Evolutionary conservation across 1,284 basidiomycete species (phyloP).

Genomic region (Rhodotorula sp.): DNA sequence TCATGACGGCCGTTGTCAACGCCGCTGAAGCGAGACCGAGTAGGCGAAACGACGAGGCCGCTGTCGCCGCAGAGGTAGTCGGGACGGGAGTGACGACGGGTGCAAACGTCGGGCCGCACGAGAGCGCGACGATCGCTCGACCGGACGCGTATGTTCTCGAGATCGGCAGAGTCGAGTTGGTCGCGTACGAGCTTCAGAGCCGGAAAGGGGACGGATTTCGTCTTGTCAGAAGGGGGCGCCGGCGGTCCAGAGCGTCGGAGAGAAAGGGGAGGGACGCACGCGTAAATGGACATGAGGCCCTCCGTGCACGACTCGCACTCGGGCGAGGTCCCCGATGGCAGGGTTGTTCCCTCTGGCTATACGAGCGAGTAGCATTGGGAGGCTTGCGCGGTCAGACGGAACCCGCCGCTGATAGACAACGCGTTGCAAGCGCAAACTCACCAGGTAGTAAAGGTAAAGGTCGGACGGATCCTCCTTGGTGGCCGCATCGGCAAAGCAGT

Average conservation of each 20-base stretch:
- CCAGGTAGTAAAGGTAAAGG: slow-evolving; percentile 42
- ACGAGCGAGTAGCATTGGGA: not conserved
- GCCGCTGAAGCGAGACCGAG: no score
- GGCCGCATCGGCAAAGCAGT: slow-evolving; percentile 43
- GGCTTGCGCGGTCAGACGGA: not conserved
- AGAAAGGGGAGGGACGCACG: slow-evolving; percentile 16
- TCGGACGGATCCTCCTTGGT: slow-evolving; percentile 22
- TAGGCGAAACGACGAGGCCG: no score
- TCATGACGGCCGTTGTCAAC: no score
- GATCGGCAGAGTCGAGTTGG: slow-evolving; percentile 42
- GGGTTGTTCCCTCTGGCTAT: slow-evolving; percentile 26
- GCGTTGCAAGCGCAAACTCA: not conserved
- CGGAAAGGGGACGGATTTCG: not conserved
- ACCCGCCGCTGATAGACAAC: no score
- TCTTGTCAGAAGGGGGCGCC: not conserved
- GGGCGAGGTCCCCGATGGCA: slow-evolving; percentile 39
- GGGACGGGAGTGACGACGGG: slow-evolving; percentile 30
- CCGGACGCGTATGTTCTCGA: slow-evolving; percentile 41
- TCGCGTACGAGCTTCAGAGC: slow-evolving; percentile 36
- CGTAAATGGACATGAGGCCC: slow-evolving; percentile 31
- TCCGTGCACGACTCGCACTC: slow-evolving; percentile 38
- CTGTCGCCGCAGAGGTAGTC: not conserved
- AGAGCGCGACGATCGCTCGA: slow-evolving; percentile 20
- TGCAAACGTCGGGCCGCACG: slow-evolving; percentile 43
- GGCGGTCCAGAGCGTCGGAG: no score